phyloP scores from a whole-genome alignment of 2,329 filamentous ascomycete genomes.

The Biscogniauxia sp. region DNA sequence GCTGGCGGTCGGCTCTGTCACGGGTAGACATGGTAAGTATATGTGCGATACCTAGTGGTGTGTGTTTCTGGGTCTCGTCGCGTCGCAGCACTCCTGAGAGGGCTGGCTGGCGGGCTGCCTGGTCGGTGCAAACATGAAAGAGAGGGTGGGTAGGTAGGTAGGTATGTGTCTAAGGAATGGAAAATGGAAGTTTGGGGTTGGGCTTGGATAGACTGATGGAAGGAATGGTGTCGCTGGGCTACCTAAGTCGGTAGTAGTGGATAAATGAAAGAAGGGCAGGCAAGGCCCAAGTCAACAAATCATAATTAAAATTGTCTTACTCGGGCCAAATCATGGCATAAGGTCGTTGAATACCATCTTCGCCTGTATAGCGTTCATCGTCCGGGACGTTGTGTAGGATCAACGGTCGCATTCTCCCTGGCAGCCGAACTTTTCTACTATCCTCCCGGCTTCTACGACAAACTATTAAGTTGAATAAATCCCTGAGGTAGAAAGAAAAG shows the following conservation, averaged over 20 bases:
- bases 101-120: no score
- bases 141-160: no score
- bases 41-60: background rate
- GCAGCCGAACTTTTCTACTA: background rate
- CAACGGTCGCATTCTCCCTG: slow-evolving; percentile 56
- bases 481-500: background rate
- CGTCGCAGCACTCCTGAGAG: background rate
- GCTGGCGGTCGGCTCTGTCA: slow-evolving; percentile 52
- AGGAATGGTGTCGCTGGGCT: no score
- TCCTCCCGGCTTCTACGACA: background rate
- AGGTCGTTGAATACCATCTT: slow-evolving; percentile 63
- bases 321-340: slow-evolving; percentile 66
- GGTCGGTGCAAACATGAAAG: no score
- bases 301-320: slow-evolving; percentile 33
- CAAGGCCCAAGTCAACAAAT: background rate
- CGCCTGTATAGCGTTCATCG: slow-evolving; percentile 64
- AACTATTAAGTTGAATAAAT: background rate
- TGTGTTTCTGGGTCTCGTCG: background rate
- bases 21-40: slow-evolving; percentile 16
- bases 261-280: no score
- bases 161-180: no score
- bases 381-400: slow-evolving; percentile 69
- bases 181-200: no score
- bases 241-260: no score
- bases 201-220: no score